Evolutionary conservation across 306 rosid genomes (phyloP), one percentile per base, ranked within the genome.

Genomic region (Nissolia schottii): DNA sequence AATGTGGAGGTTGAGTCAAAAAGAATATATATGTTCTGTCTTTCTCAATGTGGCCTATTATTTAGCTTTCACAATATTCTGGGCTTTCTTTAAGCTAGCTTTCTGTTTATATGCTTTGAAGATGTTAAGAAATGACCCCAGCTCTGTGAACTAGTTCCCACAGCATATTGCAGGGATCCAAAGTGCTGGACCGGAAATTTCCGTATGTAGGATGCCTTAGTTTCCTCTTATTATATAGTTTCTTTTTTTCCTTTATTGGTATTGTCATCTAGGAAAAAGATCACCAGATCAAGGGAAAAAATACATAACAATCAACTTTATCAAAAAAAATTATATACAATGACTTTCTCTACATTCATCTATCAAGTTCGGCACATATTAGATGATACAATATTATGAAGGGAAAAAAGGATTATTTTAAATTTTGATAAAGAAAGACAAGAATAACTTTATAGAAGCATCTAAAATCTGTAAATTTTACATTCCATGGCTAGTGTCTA

Each of bases 101-200:
- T 78, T 78, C 70, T 53, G 22, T 69, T 80, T 73, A 70, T 79
- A 80, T 82, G 81, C 83, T 79, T 59, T 74, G 60, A 57, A 62
- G 67, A 80, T 71, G 84, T 64, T 80, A 68, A 75, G 77, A 70
- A 60, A 77, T 43, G 68, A 76, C 81, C 80, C 87, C 66, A 45
- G 80, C 82, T 80, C 51, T 65, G 72, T 81, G 86, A 84, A 73
- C 82, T 73, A 80, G 89, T 73, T 82, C 81, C 86, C 81, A 79
- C 55, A 40, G 75, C 87, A 79, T 66, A 70, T 65, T 72, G 65
- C 81, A 76, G 60, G 80, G 67, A 80, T 74, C 75, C 70, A 71
- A 46, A 57, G 77, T 65, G 77, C 23, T 64, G 85, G 87, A 81
- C 82, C 85, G 79, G 18, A 29, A 73, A 81, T 51, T 54, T 69